Conservation (phyloP, 805 yeast species). For the Tetrapisispora nanseiensis region DNA sequence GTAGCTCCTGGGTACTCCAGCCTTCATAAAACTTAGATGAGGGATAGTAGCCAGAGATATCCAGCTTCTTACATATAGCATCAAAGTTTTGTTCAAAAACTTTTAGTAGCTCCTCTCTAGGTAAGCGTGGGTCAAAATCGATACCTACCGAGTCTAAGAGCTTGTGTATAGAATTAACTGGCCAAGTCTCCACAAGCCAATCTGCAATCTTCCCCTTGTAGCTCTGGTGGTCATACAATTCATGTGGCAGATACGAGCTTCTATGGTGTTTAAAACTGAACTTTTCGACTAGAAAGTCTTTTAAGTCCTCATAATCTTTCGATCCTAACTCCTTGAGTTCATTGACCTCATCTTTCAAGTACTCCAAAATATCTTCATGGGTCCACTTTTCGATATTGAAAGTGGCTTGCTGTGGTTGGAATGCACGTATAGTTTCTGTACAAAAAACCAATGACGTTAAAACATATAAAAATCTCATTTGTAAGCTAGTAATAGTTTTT, state of each 20-base stretch:
- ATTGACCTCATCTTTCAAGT: slow-evolving; percentile 26
- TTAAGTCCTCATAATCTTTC: slow-evolving; percentile 17
- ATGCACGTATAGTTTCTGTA: no score
- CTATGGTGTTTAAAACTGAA: neutral
- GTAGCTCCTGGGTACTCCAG: slow-evolving; percentile 32
- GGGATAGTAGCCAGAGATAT: slow-evolving; percentile 37
- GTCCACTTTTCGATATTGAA: slow-evolving; percentile 27
- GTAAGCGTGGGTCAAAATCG: slow-evolving; percentile 29
- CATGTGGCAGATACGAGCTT: neutral
- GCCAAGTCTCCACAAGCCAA: slow-evolving; percentile 51
- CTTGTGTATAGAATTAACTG: slow-evolving; percentile 35
- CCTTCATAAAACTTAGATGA: slow-evolving; percentile 43
- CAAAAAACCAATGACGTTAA: neutral
- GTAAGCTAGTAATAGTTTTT: no score
- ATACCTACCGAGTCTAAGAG: slow-evolving; percentile 43
- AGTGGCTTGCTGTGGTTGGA: slow-evolving; percentile 2
- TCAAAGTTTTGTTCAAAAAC: slow-evolving; percentile 38
- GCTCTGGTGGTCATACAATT: neutral
- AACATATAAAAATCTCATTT: slow-evolving; percentile 1
- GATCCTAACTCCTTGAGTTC: slow-evolving; percentile 13
- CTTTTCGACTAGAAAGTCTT: slow-evolving; percentile 3
- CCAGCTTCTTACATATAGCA: slow-evolving; percentile 29
- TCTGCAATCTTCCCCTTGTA: slow-evolving; percentile 15
- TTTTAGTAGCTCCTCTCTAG: slow-evolving; percentile 38
- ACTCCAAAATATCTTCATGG: slow-evolving; percentile 27